Evolutionary conservation across 139 green algal genomes (phyloP).

Genomic region (Coelastrella sp.): DNA sequence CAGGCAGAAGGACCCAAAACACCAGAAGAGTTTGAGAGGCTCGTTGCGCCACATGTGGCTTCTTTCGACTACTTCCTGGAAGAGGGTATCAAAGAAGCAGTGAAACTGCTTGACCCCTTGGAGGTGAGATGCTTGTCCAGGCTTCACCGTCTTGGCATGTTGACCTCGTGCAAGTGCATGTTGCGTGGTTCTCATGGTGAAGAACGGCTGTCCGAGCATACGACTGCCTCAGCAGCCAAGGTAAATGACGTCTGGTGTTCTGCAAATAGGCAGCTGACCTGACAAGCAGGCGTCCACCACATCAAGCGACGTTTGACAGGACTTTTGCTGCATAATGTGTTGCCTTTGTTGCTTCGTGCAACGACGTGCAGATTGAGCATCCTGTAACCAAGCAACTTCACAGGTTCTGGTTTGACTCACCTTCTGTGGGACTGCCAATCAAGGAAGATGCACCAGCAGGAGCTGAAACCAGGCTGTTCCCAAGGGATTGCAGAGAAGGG

Average conservation of each 20-base stretch:
- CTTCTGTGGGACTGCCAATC: constrained; percentile 61
- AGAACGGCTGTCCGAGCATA: no score
- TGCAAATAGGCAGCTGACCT: no score
- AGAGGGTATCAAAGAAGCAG: constrained; percentile 79
- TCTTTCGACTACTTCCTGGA: constrained; percentile 95
- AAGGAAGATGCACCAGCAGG: constrained; percentile 61
- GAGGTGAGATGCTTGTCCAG: constrained; percentile 69
- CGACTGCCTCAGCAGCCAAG: no score
- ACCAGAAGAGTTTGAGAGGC: constrained; percentile 53
- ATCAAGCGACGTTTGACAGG: no score
- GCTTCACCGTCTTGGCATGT: no score
- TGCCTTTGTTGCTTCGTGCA: background rate
- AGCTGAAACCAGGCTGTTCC: constrained; percentile 71
- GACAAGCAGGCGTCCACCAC: no score
- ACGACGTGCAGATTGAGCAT: constrained; percentile 57
- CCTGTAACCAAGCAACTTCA: constrained; percentile 60
- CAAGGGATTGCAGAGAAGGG: constrained; percentile 85
- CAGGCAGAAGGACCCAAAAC: constrained; percentile 27
- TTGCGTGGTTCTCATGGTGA: no score
- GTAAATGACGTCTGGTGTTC: no score
- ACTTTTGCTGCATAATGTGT: no score
- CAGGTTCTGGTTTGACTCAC: constrained; percentile 79
- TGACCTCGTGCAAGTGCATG: no score
- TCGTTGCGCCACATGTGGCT: constrained; percentile 86
- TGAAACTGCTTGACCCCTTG: constrained; percentile 76